Percentiles rank a stretch among this genome's conserved stretches.
These are phyloP conservation scores for Cerrena zonata DNA, from an alignment of 1,284 basidiomycete species.

Conservation along the genomic window DNA sequence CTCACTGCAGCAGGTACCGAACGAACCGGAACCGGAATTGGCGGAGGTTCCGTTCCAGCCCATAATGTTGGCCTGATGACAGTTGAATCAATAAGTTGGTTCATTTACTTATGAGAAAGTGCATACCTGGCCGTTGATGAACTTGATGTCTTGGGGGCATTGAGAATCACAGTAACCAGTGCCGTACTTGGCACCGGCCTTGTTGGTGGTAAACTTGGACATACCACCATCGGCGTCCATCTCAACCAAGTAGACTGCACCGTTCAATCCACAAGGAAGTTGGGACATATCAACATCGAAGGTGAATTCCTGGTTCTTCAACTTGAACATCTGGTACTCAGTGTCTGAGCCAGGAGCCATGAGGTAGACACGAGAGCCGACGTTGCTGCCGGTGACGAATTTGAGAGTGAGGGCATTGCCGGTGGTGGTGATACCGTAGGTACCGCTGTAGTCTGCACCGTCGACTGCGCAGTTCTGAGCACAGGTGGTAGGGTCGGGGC, in stretches of 20 bases:
- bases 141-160: slow-evolving; percentile 31
- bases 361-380: slow-evolving; percentile 38
- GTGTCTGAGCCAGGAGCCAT: slow-evolving; percentile 38
- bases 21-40: slow-evolving; percentile 36
- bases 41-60: slow-evolving; percentile 29
- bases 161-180: slow-evolving; percentile 32
- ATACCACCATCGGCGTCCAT: slow-evolving; percentile 54
- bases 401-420: slow-evolving; percentile 34
- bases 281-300: slow-evolving; percentile 48
- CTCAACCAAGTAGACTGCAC: slow-evolving; percentile 34
- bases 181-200: slow-evolving; percentile 43
- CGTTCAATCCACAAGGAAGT: slow-evolving; percentile 37
- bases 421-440: slow-evolving; percentile 34
- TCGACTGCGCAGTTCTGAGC: slow-evolving; percentile 33
- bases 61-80: slow-evolving; percentile 30
- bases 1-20: slow-evolving; percentile 52
- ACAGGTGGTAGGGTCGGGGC: slow-evolving; percentile 41
- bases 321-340: slow-evolving; percentile 47
- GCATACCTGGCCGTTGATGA: slow-evolving; percentile 40
- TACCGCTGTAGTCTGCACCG: slow-evolving; percentile 31
- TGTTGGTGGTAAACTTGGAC: slow-evolving; percentile 44
- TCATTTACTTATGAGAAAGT: slow-evolving; percentile 7
- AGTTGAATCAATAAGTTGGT: slow-evolving; percentile 9
- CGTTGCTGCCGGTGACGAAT: slow-evolving; percentile 33
- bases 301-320: slow-evolving; percentile 48